Evolutionary conservation across 2,329 filamentous ascomycete genomes (phyloP).

Genomic region (Exophiala alcalophila): DNA sequence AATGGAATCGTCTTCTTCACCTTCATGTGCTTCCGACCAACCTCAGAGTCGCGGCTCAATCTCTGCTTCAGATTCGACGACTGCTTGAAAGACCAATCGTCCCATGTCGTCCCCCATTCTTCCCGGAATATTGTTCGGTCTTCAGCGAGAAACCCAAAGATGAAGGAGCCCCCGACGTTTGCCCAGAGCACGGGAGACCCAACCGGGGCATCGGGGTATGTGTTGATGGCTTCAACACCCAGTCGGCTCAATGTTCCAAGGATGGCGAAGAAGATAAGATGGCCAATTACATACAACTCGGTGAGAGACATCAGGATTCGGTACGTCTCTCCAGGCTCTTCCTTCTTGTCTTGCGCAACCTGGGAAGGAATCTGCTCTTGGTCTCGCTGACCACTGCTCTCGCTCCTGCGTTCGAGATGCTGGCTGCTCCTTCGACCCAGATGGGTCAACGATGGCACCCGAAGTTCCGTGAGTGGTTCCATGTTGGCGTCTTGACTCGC

Average conservation of each 20-base stretch:
- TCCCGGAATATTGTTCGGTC: conserved; percentile 67
- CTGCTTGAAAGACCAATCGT: conserved; percentile 23
- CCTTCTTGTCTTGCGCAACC: neutral
- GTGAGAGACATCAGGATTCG: neutral
- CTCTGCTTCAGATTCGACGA: conserved; percentile 39
- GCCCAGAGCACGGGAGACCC: conserved; percentile 74
- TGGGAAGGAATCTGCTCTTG: neutral
- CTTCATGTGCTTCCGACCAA: neutral
- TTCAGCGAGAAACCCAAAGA: conserved; percentile 78
- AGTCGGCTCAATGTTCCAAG: conserved; percentile 74
- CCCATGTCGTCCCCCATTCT: conserved; percentile 8
- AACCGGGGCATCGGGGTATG: conserved; percentile 71
- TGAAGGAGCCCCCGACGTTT: conserved; percentile 71
- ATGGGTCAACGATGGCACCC: neutral
- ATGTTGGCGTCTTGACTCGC: neutral
- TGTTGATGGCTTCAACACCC: conserved; percentile 70
- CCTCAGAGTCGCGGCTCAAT: neutral
- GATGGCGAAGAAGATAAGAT: conserved; percentile 79
- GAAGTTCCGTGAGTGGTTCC: conserved; percentile 5
- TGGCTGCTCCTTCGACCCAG: too few species aligned
- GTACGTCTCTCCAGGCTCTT: neutral
- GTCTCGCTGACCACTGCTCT: neutral
- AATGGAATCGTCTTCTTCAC: conserved; percentile 77
- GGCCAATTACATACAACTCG: conserved; percentile 56
- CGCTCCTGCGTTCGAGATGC: too few species aligned